These are phyloP conservation scores for Calocera cornea DNA, from an alignment of 768 basidiomycete genomes.

Conservation along the genomic window DNA sequence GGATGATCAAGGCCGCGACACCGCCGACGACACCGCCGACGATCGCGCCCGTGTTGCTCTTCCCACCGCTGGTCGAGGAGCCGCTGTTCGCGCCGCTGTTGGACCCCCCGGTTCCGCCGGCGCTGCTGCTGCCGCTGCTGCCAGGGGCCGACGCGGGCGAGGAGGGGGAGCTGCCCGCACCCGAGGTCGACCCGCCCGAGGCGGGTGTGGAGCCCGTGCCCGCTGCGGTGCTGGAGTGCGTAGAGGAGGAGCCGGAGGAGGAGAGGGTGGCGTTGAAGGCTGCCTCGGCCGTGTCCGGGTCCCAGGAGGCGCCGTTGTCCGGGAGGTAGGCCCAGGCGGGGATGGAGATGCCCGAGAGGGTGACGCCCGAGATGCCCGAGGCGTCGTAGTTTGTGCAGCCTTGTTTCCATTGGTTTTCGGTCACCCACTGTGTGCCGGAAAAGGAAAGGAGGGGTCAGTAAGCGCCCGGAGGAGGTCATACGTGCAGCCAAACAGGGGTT, in stretches of 20 bases:
- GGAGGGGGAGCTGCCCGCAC: not conserved
- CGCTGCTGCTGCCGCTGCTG: not conserved
- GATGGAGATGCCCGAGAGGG: not conserved
- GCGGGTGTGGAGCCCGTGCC: not conserved
- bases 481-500: not conserved
- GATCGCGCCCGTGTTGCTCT: conserved; percentile 30
- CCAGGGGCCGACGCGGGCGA: not conserved
- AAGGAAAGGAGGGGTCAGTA: not conserved
- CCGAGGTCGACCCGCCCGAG: not conserved
- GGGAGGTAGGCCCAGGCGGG: not conserved
- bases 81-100: not conserved
- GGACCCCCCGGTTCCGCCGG: not conserved
- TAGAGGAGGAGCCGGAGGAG: not conserved
- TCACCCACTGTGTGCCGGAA: conserved; percentile 1
- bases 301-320: not conserved
- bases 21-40: conserved; percentile 42
- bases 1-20: conserved; percentile 19
- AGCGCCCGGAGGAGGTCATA: not conserved
- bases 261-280: not conserved
- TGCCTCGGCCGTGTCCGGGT: not conserved
- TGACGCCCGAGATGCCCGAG: not conserved
- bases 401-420: conserved; percentile 4
- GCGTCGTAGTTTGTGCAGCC: conserved; percentile 7
- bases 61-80: not conserved
- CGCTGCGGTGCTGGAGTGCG: not conserved